Evolutionary conservation across 352 stramenopile species (phyloP), one percentile per base, ranked within the genome.

Genomic region (Pythium aquatile): DNA sequence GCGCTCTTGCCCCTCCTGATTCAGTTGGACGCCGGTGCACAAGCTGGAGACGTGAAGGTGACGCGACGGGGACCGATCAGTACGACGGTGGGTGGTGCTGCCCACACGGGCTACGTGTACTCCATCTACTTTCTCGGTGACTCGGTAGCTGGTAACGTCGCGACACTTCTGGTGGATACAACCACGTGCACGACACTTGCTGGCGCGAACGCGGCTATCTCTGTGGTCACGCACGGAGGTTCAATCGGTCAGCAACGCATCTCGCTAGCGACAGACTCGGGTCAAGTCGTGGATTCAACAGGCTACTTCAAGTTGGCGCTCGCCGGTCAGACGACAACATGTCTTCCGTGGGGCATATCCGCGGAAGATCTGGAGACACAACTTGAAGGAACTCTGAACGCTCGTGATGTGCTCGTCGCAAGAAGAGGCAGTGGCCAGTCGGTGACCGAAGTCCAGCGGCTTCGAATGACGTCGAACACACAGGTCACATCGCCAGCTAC

Each of bases 81-180:
- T 5, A 40, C 39, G 0, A 63, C 44, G 2, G 26, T 53, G 2
- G 40, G 33, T 37, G 58, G 55, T 52, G 73, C 77, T 26, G 74
- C 78, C 4, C 62, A 73, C 1, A 90, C 65, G 33, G 79, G 77
- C 0, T 98, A 98, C 62, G 74, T 96, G 0, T 98, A 97, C 66
- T 91, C 81, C 14, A 74, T 99, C 26, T 98, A 98, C 69, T 99
- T 98, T 55, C 55, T 87, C 20, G 96, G 96, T 20, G 66, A 76
- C 5, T 67, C 68, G 2, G 78, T 98, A 9, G 42, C 88, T 17
- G 93, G 95, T 2, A 83, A 99, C 69, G 80, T 98, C 5, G 72
- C 83, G 0, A 62, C 51, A 1, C 66, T 94, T 3, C 35, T 57
- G 28, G 58, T 66, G n/a, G 58, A 40, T 13, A 69, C 49, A 2